Conservation (phyloP, 345 rosid species). For the Populus simonii region DNA sequence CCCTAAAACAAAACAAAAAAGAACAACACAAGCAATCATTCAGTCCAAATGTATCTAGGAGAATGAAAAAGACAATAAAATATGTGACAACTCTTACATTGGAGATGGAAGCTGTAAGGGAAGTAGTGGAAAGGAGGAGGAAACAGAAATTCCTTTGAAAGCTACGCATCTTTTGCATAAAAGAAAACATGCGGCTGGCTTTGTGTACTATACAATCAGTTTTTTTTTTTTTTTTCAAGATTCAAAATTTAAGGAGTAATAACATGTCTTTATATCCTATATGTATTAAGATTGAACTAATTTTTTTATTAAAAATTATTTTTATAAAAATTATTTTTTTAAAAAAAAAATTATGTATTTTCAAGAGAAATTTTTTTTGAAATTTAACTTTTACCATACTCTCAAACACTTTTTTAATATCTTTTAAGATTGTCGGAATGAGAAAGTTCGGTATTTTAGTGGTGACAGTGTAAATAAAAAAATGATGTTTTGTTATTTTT, state of each 20-base stretch:
- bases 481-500: no score
- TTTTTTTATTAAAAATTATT: no score
- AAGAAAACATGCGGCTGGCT: background rate
- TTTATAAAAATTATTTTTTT: no score
- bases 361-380: rapidly evolving
- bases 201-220: background rate
- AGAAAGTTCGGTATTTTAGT: background rate
- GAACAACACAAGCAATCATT: background rate
- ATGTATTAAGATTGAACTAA: no score
- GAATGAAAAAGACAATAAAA: background rate
- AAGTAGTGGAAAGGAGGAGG: slow-evolving; percentile 39
- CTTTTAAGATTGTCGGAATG: background rate
- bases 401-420: no score
- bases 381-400: no score
- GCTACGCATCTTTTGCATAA: slow-evolving; percentile 21
- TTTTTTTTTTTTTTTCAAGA: background rate
- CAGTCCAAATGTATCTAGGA: background rate
- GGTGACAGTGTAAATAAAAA: background rate
- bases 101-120: slow-evolving; percentile 63
- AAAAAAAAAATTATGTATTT: no score
- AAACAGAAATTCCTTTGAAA: slow-evolving; percentile 39
- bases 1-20: slow-evolving; percentile 42
- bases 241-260: background rate
- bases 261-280: no score
- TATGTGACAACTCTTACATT: slow-evolving; percentile 31